These are phyloP conservation scores for Adansonia madagascariensis DNA, from an alignment of 441 rosid species.

Conservation along the genomic window DNA sequence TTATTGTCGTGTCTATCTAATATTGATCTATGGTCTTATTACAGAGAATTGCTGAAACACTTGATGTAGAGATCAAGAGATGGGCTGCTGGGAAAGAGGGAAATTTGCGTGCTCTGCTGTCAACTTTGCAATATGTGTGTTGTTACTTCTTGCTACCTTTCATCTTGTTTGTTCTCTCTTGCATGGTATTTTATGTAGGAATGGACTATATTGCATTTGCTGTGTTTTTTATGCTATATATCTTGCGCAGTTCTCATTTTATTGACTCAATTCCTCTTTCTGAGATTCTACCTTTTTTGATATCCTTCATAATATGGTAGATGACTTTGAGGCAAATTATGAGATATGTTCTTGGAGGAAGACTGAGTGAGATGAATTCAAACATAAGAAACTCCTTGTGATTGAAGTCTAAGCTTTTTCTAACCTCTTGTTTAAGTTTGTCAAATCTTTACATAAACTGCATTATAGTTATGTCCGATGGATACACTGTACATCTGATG, in stretches of 20 bases:
- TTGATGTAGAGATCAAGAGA: constrained; percentile 89
- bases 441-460: background rate
- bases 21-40: constrained; percentile 29
- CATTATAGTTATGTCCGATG: background rate
- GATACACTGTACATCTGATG: background rate
- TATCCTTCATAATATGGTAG: background rate
- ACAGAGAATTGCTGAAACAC: constrained; percentile 82
- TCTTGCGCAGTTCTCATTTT: background rate
- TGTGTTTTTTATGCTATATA: background rate
- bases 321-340: constrained; percentile 1
- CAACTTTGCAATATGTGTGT: constrained; percentile 93
- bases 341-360: background rate
- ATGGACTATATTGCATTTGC: background rate
- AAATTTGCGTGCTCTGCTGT: constrained; percentile 83
- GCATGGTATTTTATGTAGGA: background rate
- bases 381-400: constrained; percentile 3
- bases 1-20: constrained; percentile 20
- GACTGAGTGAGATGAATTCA: background rate
- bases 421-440: background rate
- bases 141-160: constrained; percentile 21
- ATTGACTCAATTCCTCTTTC: background rate
- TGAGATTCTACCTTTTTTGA: background rate
- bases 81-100: constrained; percentile 99
- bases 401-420: constrained; percentile 1
- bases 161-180: constrained; percentile 3